A percentile compares a stretch with the other conserved stretches of the same genome.
phyloP scores from a whole-genome alignment of 2,329 filamentous ascomycete species.

The Sporothrix pseudoabietina region DNA sequence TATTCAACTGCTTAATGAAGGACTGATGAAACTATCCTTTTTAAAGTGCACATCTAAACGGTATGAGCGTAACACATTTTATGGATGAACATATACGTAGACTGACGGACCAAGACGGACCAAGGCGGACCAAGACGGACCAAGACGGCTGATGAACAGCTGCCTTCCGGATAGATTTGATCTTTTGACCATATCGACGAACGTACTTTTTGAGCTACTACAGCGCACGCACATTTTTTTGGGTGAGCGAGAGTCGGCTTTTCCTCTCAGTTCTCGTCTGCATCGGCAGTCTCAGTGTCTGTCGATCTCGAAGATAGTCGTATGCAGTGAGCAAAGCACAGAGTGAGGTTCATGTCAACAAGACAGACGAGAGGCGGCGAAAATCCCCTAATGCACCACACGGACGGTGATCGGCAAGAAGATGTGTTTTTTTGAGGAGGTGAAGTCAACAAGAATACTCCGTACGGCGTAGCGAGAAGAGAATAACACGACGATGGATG shows the following conservation, averaged over 20 bases:
- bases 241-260: neutral
- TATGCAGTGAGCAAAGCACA: neutral
- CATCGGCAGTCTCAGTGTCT: neutral
- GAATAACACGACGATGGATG: neutral
- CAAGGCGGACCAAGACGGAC: neutral
- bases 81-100: too few species aligned
- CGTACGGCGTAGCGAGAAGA: too few species aligned
- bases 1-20: neutral
- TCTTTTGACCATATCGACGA: too few species aligned
- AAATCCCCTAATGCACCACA: slow-evolving; percentile 18
- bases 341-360: neutral
- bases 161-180: neutral
- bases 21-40: neutral
- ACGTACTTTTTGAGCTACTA: neutral
- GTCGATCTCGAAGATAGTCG: neutral
- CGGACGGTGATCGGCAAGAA: neutral
- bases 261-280: too few species aligned
- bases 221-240: slow-evolving; percentile 1
- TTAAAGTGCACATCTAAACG: neutral
- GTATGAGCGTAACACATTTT: neutral
- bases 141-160: neutral
- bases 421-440: neutral
- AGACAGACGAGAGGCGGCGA: neutral
- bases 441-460: neutral
- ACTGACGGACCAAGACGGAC: neutral